Base-by-base conservation (phyloP, 345 rosid genomes). In the Sonneratia alba region DNA sequence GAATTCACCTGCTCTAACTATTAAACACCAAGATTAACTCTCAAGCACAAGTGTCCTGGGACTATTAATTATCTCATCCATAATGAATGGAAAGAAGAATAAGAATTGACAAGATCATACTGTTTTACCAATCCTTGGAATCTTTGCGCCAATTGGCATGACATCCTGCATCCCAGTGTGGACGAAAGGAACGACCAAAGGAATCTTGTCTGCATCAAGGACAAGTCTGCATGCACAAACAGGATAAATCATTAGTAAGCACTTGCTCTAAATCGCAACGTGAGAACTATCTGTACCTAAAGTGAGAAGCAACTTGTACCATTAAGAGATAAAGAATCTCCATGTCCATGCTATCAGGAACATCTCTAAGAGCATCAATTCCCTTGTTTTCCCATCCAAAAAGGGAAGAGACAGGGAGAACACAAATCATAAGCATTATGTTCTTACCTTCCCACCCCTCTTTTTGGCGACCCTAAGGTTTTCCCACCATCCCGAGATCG, bases 161-260 rank as follows among this genome's bases (percentile, higher is more conserved):
- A 95, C 81, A 37, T 95, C 97, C 38, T 95, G 97, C 97, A 92
- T 92, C 67, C 99, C 99, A 32, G 85, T 81, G 76, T 95, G 99
- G 38, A 88, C 99, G 82, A 95, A 95, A 38, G 98, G 99, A 61
- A 95, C 81, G 71, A 95, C 98, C 79, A 90, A 76, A 0, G 99
- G 99, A 63, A 85, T 70, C 55, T 74, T 84, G 75, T 95, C 99
- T 34, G 97, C 85, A 66, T 95, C 99, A 68, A 95, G 85, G 74
- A 95, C 79, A 81, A 95, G 81, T 85, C 99, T 95, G 79, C 73
- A 64, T 43, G 72, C 6, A 21, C 16, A 6, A 2, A 62, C 37
- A 62, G 4, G 19, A 62, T 11, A 4, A 57, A 6, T 22, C 24
- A 57, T 2, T 22, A 57, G 63, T 57, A n/a, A 57, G 36, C 10